Base-by-base conservation (phyloP, 129 eudicot species). In the Escallonia herrerae region DNA sequence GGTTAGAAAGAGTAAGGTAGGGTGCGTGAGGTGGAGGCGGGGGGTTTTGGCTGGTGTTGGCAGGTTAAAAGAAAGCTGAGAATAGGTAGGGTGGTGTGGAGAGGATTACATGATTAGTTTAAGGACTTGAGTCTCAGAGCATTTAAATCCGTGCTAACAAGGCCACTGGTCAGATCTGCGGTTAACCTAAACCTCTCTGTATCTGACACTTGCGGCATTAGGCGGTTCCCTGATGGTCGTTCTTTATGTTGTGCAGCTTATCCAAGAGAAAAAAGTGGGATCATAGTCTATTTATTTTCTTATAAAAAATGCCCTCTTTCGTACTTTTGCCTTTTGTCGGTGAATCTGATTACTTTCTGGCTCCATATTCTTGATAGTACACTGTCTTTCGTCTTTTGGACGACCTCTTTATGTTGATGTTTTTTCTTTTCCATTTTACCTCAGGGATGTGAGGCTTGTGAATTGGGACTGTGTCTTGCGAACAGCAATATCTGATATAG, bases 401-500 rank as follows among this genome's bases (percentile, higher is more conserved):
- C 6, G n/a, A 62, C 22, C 15, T 15, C 5, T 68, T 5, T 63
- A 40, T 22, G 33, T 22, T 22, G 33, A 49, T 41, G 38, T 55
- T 55, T 50, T 39, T 43, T 56, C 54, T 33, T 73, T 63, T 60
- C 62, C 48, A 22, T 53, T 71, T 58, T 47, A 12, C 48, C 67
- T 56, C 75, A 91, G 96, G 79, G 96, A 83, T 81, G 64, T 86
- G 9, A 87, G 98, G 37, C 74, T 93, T n/a, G 98, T 93, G 66
- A 88, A 93, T 65, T 93, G 98, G 98, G 98, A 88, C 72, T 93
- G 98, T 81, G 90, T 86, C 67, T 62, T 93, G 83, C 74, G 95
- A 61, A 93, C 98, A 13, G 98, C 98, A 46, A 85, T 93, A 77
- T 93, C 98, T 73, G 96, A 93, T 76, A 93, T 93, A 52, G 98